These are phyloP conservation scores for Trichoderma sp. DNA, from an alignment of 2,329 filamentous ascomycete genomes.

Conservation along the genomic window DNA sequence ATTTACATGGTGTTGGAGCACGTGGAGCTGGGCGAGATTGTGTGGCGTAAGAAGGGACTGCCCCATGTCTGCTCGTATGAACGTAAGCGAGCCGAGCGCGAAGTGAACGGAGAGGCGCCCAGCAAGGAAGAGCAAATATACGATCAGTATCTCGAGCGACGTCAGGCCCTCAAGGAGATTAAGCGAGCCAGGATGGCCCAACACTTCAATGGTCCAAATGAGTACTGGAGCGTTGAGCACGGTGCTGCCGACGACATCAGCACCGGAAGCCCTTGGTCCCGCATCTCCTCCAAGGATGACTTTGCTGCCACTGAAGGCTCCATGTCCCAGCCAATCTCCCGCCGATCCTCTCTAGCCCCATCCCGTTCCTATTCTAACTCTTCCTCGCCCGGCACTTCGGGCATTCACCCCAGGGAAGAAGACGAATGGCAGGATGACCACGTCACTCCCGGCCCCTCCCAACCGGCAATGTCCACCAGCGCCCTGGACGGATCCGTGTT, in stretches of 20 bases:
- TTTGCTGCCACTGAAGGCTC: conserved; percentile 41
- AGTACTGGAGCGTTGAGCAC: conserved; percentile 84
- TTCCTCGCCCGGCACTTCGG: conserved; percentile 39
- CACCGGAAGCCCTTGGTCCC: conserved; percentile 43
- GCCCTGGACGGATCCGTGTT: conserved; percentile 78
- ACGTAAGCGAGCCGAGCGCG: conserved; percentile 74
- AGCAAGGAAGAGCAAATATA: conserved; percentile 63
- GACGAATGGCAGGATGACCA: conserved; percentile 50
- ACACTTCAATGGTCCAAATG: conserved; percentile 55
- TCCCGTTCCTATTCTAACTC: conserved; percentile 52
- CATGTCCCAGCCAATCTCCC: conserved; percentile 43
- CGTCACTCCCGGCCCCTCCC: conserved; percentile 54
- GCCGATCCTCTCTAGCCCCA: conserved; percentile 48
- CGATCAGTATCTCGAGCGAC: conserved; percentile 59
- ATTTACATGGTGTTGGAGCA: conserved; percentile 98
- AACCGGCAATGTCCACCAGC: conserved; percentile 54
- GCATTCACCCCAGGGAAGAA: conserved; percentile 37
- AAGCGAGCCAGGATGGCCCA: conserved; percentile 58
- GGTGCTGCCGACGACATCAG: conserved; percentile 60
- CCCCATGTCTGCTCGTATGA: conserved; percentile 83
- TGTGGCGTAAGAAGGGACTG: conserved; percentile 88
- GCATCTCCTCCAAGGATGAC: conserved; percentile 46
- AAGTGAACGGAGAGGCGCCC: conserved; percentile 62
- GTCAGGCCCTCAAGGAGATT: conserved; percentile 58
- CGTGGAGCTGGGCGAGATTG: conserved; percentile 89